Conservation (phyloP, 2,329 filamentous ascomycete species). For the Penicillium sp. region DNA sequence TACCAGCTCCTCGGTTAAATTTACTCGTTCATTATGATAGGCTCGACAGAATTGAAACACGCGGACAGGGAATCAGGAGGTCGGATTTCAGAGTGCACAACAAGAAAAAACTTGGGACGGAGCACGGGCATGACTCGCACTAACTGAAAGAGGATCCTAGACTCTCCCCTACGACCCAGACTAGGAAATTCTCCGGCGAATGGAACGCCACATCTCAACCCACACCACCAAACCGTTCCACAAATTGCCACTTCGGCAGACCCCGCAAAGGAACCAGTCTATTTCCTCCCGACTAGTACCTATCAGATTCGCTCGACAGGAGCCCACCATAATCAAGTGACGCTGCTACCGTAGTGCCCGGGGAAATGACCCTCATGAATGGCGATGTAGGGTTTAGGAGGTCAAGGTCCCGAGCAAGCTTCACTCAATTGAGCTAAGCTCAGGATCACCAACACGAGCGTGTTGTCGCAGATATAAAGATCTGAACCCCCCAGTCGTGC, state of each 20-base stretch:
- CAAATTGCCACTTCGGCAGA: constrained; percentile 12
- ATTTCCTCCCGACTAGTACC: constrained; percentile 17
- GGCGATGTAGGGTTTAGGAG: constrained; percentile 20
- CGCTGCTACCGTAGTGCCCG: constrained; percentile 21
- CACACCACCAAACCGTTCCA: not conserved
- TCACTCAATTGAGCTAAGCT: constrained; percentile 30
- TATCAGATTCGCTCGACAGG: constrained; percentile 11
- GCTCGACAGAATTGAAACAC: constrained; percentile 9
- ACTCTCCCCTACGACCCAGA: not conserved
- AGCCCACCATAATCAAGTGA: constrained; percentile 17
- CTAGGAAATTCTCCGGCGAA: constrained; percentile 22
- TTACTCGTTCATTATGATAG: constrained; percentile 12
- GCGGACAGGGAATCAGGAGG: constrained; percentile 5
- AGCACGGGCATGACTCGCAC: constrained; percentile 6
- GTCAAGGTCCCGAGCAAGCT: constrained; percentile 32
- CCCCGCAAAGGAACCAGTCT: constrained; percentile 19
- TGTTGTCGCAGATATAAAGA: constrained; percentile 36
- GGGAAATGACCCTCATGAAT: constrained; percentile 16
- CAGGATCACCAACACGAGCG: constrained; percentile 20
- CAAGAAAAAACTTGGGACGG: constrained; percentile 1
- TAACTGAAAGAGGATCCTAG: constrained; percentile 4
- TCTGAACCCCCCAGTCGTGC: constrained; percentile 32
- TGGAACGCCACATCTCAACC: constrained; percentile 17
- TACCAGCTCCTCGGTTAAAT: constrained; percentile 18
- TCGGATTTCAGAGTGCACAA: constrained; percentile 3